These are phyloP conservation scores for Mediolabrus comicus DNA, from an alignment of 108 stramenopile genomes.

Conservation along the genomic window DNA sequence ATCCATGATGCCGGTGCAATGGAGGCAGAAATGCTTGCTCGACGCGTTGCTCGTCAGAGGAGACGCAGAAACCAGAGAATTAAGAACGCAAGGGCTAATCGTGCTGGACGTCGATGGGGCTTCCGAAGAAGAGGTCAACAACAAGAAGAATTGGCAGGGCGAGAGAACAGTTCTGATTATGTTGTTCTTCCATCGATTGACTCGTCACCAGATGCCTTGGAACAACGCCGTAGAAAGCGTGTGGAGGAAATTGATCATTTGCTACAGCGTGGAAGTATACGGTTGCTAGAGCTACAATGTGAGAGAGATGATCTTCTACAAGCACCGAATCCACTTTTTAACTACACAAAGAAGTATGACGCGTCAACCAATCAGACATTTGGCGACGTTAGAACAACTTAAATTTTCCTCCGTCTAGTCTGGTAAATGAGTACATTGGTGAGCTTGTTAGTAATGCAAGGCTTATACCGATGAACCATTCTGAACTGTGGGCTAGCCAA, in stretches of 20 bases:
- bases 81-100: constrained; percentile 4
- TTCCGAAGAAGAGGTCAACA: constrained; percentile 32
- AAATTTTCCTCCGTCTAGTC: constrained; percentile 77
- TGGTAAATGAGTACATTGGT: constrained; percentile 86
- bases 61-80: not conserved
- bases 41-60: constrained; percentile 19
- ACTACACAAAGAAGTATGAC: constrained; percentile 66
- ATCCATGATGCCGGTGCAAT: constrained; percentile 33
- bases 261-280: constrained; percentile 52
- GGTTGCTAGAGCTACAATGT: constrained; percentile 69
- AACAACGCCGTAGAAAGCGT: constrained; percentile 52
- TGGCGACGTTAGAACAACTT: constrained; percentile 51
- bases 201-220: constrained; percentile 45
- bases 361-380: constrained; percentile 35
- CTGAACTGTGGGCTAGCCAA: constrained; percentile 72
- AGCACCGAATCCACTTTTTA: constrained; percentile 84
- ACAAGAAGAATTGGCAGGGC: not conserved
- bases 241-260: constrained; percentile 78
- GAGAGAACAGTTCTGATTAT: constrained; percentile 16
- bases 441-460: constrained; percentile 63
- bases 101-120: constrained; percentile 33
- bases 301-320: constrained; percentile 83
- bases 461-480: constrained; percentile 79
- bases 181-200: constrained; percentile 35
- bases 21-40: constrained; percentile 38